Evolutionary conservation across 148 eudicot genomes (phyloP).

Genomic region (Fagopyrum tataricum): DNA sequence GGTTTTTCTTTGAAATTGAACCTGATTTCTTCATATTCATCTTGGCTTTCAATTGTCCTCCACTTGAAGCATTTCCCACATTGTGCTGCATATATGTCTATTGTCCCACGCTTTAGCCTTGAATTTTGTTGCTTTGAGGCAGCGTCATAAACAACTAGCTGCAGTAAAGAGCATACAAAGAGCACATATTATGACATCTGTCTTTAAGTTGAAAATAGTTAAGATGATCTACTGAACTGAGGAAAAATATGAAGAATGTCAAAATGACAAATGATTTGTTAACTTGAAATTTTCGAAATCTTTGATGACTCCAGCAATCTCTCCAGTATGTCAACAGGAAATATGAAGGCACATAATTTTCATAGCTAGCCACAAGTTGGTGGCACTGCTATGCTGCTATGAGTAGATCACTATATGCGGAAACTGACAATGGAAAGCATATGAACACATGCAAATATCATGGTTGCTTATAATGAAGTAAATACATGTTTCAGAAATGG

Average conservation of each 20-base stretch:
- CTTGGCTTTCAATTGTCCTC: slow-evolving; percentile 47
- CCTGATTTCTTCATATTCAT: slow-evolving; percentile 63
- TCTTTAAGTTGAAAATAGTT: not conserved
- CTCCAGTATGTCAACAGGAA: too few relatives aligned
- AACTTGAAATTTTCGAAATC: not conserved
- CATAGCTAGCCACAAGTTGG: not conserved
- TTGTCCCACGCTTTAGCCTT: slow-evolving; percentile 27
- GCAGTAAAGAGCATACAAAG: not conserved
- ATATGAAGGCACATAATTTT: too few relatives aligned
- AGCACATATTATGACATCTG: not conserved
- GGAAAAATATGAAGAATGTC: not conserved
- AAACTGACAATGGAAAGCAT: too few relatives aligned
- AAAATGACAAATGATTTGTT: too few relatives aligned
- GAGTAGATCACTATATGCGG: too few relatives aligned
- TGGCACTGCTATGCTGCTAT: too few relatives aligned
- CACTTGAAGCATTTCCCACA: slow-evolving; percentile 66
- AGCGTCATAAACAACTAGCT: not conserved
- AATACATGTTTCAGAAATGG: too few relatives aligned
- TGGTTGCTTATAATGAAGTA: too few relatives aligned
- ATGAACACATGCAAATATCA: too few relatives aligned
- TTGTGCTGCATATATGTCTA: slow-evolving; percentile 47
- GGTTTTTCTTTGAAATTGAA: slow-evolving; percentile 42
- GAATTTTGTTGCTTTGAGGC: not conserved
- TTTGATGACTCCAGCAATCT: not conserved
- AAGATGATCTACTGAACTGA: not conserved